A percentile compares a stretch with the other conserved stretches of the same genome.
Evolutionary conservation across 345 rosid species (phyloP).

Genomic region (Fremontodendron californicum): DNA sequence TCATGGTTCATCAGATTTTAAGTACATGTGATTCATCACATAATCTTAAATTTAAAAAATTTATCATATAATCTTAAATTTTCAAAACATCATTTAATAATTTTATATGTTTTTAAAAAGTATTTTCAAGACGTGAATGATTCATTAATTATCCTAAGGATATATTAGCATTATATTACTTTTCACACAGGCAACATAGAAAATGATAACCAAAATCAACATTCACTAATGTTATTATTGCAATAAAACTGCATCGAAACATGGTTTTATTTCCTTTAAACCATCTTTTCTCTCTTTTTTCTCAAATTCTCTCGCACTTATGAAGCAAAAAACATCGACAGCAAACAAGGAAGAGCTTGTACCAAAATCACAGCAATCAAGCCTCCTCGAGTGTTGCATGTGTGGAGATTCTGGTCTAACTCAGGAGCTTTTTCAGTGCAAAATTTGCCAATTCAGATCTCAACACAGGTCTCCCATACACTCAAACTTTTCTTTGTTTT

Average conservation of each 20-base stretch:
- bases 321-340: constrained; percentile 14
- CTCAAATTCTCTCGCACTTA: not conserved
- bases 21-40: no score
- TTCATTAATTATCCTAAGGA: no score
- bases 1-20: no score
- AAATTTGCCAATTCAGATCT: constrained; percentile 55
- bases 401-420: constrained; percentile 61
- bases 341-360: constrained; percentile 13
- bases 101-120: no score
- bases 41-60: no score
- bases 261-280: not conserved
- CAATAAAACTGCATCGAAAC: not conserved
- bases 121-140: no score
- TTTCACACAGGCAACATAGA: constrained; percentile 19
- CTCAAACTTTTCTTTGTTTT: no score
- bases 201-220: constrained; percentile 1
- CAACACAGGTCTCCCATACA: constrained; percentile 62
- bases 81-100: no score
- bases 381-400: constrained; percentile 54
- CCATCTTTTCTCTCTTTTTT: not conserved
- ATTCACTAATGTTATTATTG: not conserved
- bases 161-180: constrained; percentile 5
- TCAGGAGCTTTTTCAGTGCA: no score
- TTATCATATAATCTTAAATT: no score
- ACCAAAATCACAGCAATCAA: constrained; percentile 15